Conservation (phyloP, 176 grass and related monocot genomes). For the Ensete ventricosum region DNA sequence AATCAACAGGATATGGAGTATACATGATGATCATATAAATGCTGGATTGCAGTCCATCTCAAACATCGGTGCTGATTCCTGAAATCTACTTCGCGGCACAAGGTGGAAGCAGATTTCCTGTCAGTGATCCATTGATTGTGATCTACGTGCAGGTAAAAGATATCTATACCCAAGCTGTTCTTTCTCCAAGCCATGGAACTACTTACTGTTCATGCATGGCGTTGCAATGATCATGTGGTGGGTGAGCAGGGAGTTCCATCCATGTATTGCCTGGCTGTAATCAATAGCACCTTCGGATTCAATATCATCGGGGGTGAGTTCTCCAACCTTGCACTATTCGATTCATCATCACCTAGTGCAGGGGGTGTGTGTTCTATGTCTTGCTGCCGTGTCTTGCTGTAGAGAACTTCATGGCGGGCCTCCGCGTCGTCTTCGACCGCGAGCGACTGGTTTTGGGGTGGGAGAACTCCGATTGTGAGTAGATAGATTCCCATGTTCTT, state of each 20-base stretch:
- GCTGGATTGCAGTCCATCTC: constrained; percentile 16
- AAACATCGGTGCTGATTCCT: not conserved
- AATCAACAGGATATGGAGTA: not conserved
- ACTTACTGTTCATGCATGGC: too few species aligned
- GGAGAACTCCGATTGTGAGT: constrained; percentile 41
- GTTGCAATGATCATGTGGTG: not conserved
- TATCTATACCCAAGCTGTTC: not conserved
- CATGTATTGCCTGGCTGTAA: constrained; percentile 34
- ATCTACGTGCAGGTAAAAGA: constrained; percentile 15
- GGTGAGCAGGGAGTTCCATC: constrained; percentile 9
- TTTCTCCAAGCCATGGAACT: not conserved
- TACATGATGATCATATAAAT: too few species aligned
- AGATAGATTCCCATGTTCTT: not conserved
- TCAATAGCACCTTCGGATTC: constrained; percentile 3
- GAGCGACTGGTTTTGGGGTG: constrained; percentile 31
- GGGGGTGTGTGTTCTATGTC: too few species aligned
- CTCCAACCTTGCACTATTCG: too few species aligned
- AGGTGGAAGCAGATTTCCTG: constrained; percentile 29
- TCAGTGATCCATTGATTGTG: constrained; percentile 4
- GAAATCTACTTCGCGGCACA: constrained; percentile 17
- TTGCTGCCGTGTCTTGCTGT: not conserved
- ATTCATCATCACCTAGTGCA: too few species aligned
- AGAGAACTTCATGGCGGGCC: constrained; percentile 39
- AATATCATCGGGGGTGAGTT: constrained; percentile 35
- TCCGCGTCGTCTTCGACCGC: constrained; percentile 30